Base-by-base conservation (phyloP, 768 basidiomycete species). In the Tephrocybe rancida region DNA sequence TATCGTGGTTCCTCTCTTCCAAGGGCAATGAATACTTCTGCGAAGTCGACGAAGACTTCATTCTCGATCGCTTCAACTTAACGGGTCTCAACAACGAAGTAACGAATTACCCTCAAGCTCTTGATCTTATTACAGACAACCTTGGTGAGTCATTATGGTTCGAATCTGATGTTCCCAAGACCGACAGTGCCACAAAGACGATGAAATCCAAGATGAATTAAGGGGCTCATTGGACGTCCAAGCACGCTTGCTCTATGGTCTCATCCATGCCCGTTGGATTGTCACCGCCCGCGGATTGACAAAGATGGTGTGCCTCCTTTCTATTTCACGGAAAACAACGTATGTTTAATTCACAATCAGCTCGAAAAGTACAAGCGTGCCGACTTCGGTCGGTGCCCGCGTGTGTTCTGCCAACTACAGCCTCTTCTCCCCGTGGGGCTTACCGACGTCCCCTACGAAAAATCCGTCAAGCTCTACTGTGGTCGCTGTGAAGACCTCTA, bases 1-100 rank as follows among this genome's bases (percentile, higher is more conserved):
- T 96, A 61, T 93, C 94, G 3, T 98, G 95, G 95, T 97, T 98
- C 65, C 77, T 98, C 5, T 92, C 92, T 19, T 95, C 93, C 18
- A 97, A 97, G 69, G 95, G 97, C 53, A 98, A 99, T 69, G 97
- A 99, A 75, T 99, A 99, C 76, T 98, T 98, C 65, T 97, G 96
- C 70, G 95, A 98, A 77, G 94, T 98, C 57, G 97, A 98, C 68
- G 97, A 98, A 66, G 96, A 98, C 72, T 98, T 98, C 70, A 98
- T 99, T 64, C 81, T 97, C 51, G 96, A 98, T 73, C 85, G 95
- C 48, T 98, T 99, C 83, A 98, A 99, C 72, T 78, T 99, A 52
- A 99, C 97, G 2, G 96, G 97, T 3, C 80, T 98, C 48, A 97
- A 98, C 73, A 91, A 90, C 60, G 97, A 98, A 69, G 93, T 98